Evolutionary conservation across 768 basidiomycete genomes (phyloP).

Genomic region (Suillus variegatus): DNA sequence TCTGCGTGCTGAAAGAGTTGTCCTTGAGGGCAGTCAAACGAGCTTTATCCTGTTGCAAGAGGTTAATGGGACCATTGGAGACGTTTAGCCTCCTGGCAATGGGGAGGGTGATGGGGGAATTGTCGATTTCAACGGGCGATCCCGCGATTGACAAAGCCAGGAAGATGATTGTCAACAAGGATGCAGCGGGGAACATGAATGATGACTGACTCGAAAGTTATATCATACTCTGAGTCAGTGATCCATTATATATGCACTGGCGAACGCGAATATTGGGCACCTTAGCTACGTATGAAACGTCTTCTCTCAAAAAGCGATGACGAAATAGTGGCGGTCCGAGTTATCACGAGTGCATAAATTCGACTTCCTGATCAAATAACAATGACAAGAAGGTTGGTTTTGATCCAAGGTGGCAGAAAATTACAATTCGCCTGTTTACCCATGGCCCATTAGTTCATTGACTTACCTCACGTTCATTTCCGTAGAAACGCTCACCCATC

Average conservation of each 20-base stretch:
- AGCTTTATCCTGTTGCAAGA: conserved; percentile 52
- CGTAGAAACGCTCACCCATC: not conserved
- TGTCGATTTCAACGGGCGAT: conserved; percentile 41
- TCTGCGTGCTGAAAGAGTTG: not conserved
- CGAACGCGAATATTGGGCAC: not conserved
- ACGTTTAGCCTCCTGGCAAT: conserved; percentile 54
- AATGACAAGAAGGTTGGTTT: not conserved
- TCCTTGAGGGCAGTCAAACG: conserved; percentile 36
- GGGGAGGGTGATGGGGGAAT: conserved; percentile 45
- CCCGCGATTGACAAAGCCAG: conserved; percentile 48
- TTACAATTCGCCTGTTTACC: not conserved
- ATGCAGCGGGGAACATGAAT: conserved; percentile 39
- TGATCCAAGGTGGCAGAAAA: not conserved
- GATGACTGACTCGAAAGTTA: conserved; percentile 15
- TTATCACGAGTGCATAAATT: not conserved
- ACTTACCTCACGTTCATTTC: not conserved
- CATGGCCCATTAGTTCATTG: not conserved
- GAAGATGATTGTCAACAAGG: conserved; percentile 46
- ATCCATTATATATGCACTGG: not conserved
- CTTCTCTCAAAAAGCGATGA: not conserved
- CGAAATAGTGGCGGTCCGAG: not conserved
- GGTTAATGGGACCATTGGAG: conserved; percentile 44
- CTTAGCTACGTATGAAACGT: not conserved
- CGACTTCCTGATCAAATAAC: not conserved
- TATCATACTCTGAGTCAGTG: no score